Evolutionary conservation across 805 yeast species (phyloP).

Genomic region (Barnettozyma wickerhamii): DNA sequence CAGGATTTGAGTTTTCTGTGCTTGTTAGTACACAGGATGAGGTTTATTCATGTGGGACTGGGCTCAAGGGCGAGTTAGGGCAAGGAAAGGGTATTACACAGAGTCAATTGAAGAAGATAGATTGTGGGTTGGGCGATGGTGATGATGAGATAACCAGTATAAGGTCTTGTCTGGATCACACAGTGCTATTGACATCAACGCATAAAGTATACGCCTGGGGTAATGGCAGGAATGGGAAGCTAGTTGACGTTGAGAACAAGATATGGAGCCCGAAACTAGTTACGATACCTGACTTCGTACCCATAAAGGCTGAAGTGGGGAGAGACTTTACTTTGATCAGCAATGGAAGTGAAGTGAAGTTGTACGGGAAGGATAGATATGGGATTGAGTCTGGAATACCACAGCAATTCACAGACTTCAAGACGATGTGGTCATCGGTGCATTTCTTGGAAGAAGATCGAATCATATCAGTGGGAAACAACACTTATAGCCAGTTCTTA

Average conservation of each 20-base stretch:
- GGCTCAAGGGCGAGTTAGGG: constrained; percentile 75
- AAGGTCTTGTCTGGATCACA: constrained; percentile 42
- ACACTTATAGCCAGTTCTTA: constrained; percentile 66
- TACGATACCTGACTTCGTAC: neutral
- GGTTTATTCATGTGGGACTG: constrained; percentile 56
- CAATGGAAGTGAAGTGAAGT: constrained; percentile 14
- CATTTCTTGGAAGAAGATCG: constrained; percentile 38
- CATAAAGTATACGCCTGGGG: constrained; percentile 66
- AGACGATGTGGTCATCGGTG: constrained; percentile 77
- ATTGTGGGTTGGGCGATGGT: constrained; percentile 11
- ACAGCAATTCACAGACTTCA: constrained; percentile 22
- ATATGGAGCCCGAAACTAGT: constrained; percentile 15
- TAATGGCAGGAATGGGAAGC: constrained; percentile 56
- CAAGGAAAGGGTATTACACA: constrained; percentile 27
- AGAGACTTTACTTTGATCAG: constrained; percentile 52
- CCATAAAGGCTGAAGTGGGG: constrained; percentile 34
- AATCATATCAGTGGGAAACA: constrained; percentile 64
- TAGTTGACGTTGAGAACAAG: constrained; percentile 23
- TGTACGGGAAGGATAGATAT: constrained; percentile 35
- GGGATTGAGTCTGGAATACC: constrained; percentile 9
- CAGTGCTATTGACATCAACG: constrained; percentile 34
- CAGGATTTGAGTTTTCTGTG: constrained; percentile 80
- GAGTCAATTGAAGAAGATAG: constrained; percentile 6
- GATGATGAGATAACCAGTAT: constrained; percentile 16
- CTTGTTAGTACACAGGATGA: constrained; percentile 38